Evolutionary conservation across 75 land plant species (phyloP), one percentile per base, ranked within the genome.

Genomic region (Cupressus sempervirens): DNA sequence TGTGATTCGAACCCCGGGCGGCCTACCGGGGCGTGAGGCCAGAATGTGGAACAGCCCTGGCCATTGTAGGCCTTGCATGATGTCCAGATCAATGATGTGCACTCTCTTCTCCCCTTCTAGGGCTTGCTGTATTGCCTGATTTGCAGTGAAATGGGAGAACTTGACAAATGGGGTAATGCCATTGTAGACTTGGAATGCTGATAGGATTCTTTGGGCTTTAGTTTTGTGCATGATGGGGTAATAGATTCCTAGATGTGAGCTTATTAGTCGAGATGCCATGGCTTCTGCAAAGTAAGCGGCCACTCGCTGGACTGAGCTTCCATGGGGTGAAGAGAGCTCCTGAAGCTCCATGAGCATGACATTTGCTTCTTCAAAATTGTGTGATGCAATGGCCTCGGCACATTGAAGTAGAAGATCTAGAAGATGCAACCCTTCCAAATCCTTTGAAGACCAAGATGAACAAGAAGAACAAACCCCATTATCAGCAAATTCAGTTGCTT

Each of bases 201-300:
- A 76, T 83, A 86, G 43, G 88, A 91, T 86, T 76, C 68, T 84
- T 36, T 88, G 87, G 30, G 10, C 32, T 43, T 18, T 48, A 15
- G 85, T 56, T 52, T 36, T 29, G 54, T 53, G 40, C 8, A 76
- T 15, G 18, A 90, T 85, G 4, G 94, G 92, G 23, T 91, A 85
- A 86, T 88, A 91, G 76, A 91, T 86, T 18, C 91, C 92, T 0
- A 95, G 82, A 83, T 80, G 90, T 7, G 95, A 92, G 85, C 84
- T 88, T 74, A 95, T 82, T 9, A 95, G 70, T 29, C 98, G 90
- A 12, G 93, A 88, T 46, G 89, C 86, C 82, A 96, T 90, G 73
- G 95, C 98, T 86, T 95, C 94, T 16, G 94, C 88, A 88, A 96
- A 96, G 88, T 96, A 96, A 16, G 98, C 97, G 29, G 93, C 93